Conservation (phyloP, 495 filamentous ascomycete species). For the Elasticomyces elasticus region DNA sequence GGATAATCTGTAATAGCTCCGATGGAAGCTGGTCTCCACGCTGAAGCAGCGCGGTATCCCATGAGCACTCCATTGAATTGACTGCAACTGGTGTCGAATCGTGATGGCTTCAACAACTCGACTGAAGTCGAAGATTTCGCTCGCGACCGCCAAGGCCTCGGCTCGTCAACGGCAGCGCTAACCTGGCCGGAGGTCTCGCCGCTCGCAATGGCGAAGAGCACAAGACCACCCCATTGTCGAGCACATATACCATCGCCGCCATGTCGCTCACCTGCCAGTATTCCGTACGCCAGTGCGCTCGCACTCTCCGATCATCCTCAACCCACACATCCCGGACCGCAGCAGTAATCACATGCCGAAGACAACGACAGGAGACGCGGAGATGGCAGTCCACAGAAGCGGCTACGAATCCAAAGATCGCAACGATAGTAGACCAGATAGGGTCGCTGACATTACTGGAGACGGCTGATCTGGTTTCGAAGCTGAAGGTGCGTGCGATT, state of each 20-base stretch:
- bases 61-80: slow-evolving; percentile 27
- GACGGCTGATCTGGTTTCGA: slow-evolving; percentile 88
- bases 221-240: neutral
- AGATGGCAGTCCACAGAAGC: slow-evolving; percentile 66
- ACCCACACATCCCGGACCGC: neutral
- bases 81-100: neutral
- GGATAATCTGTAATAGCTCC: slow-evolving; percentile 56
- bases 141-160: neutral
- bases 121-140: neutral
- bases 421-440: slow-evolving; percentile 91
- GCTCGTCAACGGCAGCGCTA: neutral
- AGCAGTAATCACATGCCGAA: slow-evolving; percentile 6
- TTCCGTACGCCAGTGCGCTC: slow-evolving; percentile 50
- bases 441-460: slow-evolving; percentile 94
- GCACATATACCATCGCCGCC: slow-evolving; percentile 16
- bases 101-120: neutral
- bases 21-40: slow-evolving; percentile 33
- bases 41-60: slow-evolving; percentile 17
- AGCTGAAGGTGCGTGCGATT: slow-evolving; percentile 61
- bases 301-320: slow-evolving; percentile 25
- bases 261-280: slow-evolving; percentile 53
- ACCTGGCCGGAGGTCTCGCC: neutral
- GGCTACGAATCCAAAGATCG: slow-evolving; percentile 69
- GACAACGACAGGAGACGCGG: slow-evolving; percentile 31
- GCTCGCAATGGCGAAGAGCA: neutral